Evolutionary conservation across 75 land plant genomes (phyloP).

Genomic region (Adiantum capillusveneris): DNA sequence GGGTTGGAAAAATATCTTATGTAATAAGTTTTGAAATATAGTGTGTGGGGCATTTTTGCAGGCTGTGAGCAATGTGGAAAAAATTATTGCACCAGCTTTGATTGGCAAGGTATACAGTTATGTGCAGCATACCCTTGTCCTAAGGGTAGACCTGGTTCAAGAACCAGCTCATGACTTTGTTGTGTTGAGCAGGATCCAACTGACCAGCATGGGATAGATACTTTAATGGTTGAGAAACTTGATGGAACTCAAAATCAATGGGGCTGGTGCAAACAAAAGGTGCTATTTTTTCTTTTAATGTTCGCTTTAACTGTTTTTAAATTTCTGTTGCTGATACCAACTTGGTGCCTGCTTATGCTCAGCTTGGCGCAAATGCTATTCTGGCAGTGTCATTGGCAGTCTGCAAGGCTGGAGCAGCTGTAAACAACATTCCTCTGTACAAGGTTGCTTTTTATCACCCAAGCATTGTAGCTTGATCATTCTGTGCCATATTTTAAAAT

Average conservation of each 20-base stretch:
- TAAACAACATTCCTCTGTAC: conserved; percentile 77
- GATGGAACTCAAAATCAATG: conserved; percentile 96
- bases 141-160: too few species aligned
- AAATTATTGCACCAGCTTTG: conserved; percentile 83
- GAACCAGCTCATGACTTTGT: too few species aligned
- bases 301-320: too few species aligned
- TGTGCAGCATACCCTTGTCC: too few species aligned
- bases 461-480: too few species aligned
- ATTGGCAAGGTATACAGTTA: conserved; percentile 83
- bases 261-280: conserved; percentile 99
- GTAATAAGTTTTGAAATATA: too few species aligned
- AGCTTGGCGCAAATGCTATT: conserved; percentile 99
- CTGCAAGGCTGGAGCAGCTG: conserved; percentile 92
- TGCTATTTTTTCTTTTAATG: conserved; percentile 9
- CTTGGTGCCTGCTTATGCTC: background rate
- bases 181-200: conserved; percentile 66
- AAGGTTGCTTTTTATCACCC: conserved; percentile 38
- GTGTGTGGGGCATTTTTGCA: conserved; percentile 23
- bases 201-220: conserved; percentile 77
- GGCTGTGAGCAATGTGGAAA: conserved; percentile 88
- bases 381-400: conserved; percentile 92
- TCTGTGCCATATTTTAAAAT: too few species aligned
- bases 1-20: too few species aligned
- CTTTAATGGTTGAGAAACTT: conserved; percentile 86
- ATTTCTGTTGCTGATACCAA: too few species aligned